Conservation (phyloP, 176 grass and related monocot genomes). For the Calamus simplicifolius region DNA sequence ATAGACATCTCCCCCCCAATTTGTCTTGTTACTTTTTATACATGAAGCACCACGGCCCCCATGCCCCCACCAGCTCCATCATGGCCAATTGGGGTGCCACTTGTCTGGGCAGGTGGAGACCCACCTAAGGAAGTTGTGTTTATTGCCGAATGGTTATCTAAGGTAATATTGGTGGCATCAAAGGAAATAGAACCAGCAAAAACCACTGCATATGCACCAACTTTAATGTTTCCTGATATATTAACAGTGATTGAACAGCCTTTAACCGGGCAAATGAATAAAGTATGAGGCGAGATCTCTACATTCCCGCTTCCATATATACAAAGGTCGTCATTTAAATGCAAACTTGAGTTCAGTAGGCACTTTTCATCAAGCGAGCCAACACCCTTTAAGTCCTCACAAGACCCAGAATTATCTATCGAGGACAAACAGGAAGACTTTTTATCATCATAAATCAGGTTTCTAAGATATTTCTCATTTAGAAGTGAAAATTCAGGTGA, state of each 20-base stretch:
- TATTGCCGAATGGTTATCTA: conserved; percentile 37
- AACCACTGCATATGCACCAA: conserved; percentile 30
- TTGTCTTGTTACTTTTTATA: conserved; percentile 55
- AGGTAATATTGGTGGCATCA: conserved; percentile 31
- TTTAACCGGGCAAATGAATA: conserved; percentile 37
- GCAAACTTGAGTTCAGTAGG: conserved; percentile 43
- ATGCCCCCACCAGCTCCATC: conserved; percentile 80
- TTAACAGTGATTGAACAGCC: conserved; percentile 59
- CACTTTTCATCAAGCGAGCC: conserved; percentile 68
- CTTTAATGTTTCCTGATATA: conserved; percentile 41
- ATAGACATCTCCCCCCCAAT: conserved; percentile 95
- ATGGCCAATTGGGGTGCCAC: conserved; percentile 65
- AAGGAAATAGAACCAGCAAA: conserved; percentile 52
- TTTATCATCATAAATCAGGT: not conserved
- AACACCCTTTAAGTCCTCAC: conserved; percentile 59
- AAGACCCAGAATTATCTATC: conserved; percentile 41
- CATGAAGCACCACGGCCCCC: conserved; percentile 84
- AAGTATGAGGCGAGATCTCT: conserved; percentile 31
- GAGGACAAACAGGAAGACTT: conserved; percentile 12
- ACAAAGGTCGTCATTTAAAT: conserved; percentile 40
- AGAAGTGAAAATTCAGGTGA: not conserved
- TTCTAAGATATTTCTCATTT: not conserved
- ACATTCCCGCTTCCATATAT: conserved; percentile 52
- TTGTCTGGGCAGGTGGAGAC: conserved; percentile 66
- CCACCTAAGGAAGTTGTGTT: conserved; percentile 61